Percentiles rank a stretch among this genome's conserved stretches.
These are phyloP conservation scores for Lactarius tabidus DNA, from an alignment of 768 basidiomycete genomes.

Conservation along the genomic window DNA sequence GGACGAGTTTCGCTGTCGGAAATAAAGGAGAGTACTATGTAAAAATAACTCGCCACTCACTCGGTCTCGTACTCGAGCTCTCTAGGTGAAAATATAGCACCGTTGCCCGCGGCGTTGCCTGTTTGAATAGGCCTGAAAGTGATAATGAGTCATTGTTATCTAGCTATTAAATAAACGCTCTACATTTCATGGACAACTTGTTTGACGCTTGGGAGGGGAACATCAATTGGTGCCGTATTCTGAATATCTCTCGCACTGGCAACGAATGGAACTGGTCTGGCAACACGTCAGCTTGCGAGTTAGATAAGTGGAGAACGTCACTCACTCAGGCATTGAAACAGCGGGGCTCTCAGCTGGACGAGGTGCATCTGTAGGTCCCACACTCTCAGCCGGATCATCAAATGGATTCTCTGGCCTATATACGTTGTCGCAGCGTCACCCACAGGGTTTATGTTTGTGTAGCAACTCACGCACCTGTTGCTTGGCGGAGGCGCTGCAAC, in stretches of 20 bases:
- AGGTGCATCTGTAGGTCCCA: constrained; percentile 3
- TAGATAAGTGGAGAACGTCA: neutral
- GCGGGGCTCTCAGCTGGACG: constrained; percentile 1
- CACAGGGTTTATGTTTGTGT: neutral
- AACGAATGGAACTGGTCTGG: neutral
- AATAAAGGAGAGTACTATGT: constrained; percentile 6
- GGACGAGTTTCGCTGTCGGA: constrained; percentile 49
- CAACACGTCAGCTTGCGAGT: neutral
- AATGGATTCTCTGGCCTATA: constrained; percentile 8
- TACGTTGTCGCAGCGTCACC: neutral
- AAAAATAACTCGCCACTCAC: constrained; percentile 27
- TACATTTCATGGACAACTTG: constrained; percentile 19
- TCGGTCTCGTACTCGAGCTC: constrained; percentile 26
- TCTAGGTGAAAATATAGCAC: constrained; percentile 9
- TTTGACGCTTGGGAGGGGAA: constrained; percentile 17
- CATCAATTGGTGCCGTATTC: constrained; percentile 13
- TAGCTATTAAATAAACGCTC: neutral
- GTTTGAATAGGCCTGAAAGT: constrained; percentile 23
- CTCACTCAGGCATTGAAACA: constrained; percentile 15
- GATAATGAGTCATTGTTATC: neutral
- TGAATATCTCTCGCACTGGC: constrained; percentile 2
- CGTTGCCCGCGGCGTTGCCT: constrained; percentile 4
- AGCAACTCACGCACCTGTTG: constrained; percentile 9
- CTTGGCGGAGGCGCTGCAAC: neutral
- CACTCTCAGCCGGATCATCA: constrained; percentile 10